phyloP scores from a whole-genome alignment of 768 basidiomycete species.

The Austroboletus eburneus region DNA sequence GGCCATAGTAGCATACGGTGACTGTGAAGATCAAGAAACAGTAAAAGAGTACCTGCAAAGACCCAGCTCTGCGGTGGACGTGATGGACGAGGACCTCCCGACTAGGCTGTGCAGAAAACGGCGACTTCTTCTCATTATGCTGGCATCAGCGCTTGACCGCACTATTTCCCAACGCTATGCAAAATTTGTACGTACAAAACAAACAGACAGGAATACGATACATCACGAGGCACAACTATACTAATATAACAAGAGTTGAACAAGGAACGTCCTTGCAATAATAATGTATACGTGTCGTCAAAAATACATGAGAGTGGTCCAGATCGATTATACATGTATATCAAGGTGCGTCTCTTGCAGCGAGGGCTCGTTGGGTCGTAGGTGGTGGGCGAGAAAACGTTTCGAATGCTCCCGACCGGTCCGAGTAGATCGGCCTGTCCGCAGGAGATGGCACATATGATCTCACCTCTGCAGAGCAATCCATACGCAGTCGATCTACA shows the following conservation, averaged over 20 bases:
- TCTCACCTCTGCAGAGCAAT: constrained; percentile 58
- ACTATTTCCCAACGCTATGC: constrained; percentile 1
- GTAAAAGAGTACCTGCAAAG: constrained; percentile 20
- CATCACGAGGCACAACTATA: constrained; percentile 12
- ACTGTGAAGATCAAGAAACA: constrained; percentile 5
- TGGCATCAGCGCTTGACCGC: background rate
- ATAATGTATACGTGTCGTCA: constrained; percentile 19
- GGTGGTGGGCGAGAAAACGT: constrained; percentile 40
- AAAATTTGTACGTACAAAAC: constrained; percentile 19
- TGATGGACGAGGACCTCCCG: constrained; percentile 1
- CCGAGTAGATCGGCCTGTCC: constrained; percentile 10
- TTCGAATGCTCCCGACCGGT: constrained; percentile 23
- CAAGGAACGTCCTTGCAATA: constrained; percentile 5
- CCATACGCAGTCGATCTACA: constrained; percentile 45
- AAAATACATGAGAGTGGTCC: background rate
- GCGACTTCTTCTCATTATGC: constrained; percentile 3
- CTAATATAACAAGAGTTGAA: constrained; percentile 18
- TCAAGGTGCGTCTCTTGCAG: constrained; percentile 13
- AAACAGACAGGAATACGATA: constrained; percentile 16
- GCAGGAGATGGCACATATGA: constrained; percentile 47
- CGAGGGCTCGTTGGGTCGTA: constrained; percentile 3
- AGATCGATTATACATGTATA: background rate
- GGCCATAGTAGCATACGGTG: constrained; percentile 27
- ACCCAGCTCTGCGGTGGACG: constrained; percentile 24
- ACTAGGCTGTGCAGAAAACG: constrained; percentile 20